phyloP scores from a whole-genome alignment of 768 basidiomycete species.

The Boletus vermiculosoides region DNA sequence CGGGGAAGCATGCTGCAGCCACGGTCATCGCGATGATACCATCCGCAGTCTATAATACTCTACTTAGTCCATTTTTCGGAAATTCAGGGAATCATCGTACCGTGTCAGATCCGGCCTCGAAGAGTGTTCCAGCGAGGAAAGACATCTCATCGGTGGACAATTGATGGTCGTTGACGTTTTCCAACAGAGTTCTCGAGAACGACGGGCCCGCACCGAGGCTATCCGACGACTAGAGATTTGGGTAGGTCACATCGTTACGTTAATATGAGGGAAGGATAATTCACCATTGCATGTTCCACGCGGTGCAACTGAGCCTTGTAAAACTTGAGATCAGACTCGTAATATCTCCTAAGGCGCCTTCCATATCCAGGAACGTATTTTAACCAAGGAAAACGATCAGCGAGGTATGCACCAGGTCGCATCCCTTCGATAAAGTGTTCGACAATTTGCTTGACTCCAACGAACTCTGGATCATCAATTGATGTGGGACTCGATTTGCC shows the following conservation, averaged over 20 bases:
- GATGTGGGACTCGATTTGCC: conserved; percentile 22
- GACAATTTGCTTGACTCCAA: conserved; percentile 16
- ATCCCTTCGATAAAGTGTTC: conserved; percentile 30
- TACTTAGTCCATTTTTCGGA: background rate
- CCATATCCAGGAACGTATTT: conserved; percentile 59
- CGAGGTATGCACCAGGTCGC: conserved; percentile 34
- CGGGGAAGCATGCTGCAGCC: conserved; percentile 54
- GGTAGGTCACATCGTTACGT: background rate
- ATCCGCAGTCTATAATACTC: background rate
- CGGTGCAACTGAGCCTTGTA: conserved; percentile 49
- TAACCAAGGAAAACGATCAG: conserved; percentile 36
- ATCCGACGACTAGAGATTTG: conserved; percentile 7
- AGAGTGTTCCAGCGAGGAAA: conserved; percentile 58
- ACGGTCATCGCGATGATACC: conserved; percentile 42
- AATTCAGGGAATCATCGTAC: conserved; percentile 11
- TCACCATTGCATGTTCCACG: conserved; percentile 46
- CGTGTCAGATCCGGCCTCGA: conserved; percentile 62
- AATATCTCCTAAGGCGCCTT: conserved; percentile 48
- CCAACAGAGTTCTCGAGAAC: conserved; percentile 54
- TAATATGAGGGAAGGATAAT: background rate
- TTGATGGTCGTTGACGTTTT: conserved; percentile 45
- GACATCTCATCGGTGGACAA: conserved; percentile 53
- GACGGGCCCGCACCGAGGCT: conserved; percentile 28
- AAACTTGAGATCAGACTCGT: conserved; percentile 48
- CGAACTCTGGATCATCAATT: conserved; percentile 24